Conservation (phyloP, 2,329 filamentous ascomycete genomes). For the Pyrenochaeta sp. region DNA sequence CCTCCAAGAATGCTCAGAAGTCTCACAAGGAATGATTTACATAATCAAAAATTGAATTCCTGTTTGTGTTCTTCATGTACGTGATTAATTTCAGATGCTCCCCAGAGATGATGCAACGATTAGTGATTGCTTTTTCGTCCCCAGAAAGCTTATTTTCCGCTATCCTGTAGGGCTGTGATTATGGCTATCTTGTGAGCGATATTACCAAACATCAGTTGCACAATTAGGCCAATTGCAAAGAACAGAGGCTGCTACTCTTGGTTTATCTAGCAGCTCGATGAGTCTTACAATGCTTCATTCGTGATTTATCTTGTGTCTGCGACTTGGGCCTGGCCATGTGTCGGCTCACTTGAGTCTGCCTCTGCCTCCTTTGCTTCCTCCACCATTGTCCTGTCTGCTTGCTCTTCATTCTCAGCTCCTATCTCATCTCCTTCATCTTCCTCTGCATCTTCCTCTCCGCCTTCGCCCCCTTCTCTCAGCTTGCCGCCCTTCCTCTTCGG, state of each 20-base stretch:
- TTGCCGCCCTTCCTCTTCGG: constrained; percentile 87
- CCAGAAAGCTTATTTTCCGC: constrained; percentile 42
- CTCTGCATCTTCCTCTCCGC: constrained; percentile 19
- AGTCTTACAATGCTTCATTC: neutral
- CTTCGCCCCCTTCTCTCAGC: constrained; percentile 58
- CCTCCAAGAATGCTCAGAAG: constrained; percentile 3
- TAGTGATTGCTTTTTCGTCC: constrained; percentile 19
- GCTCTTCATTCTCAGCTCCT: constrained; percentile 3
- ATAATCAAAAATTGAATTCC: no score
- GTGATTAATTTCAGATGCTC: neutral
- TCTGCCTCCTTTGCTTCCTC: constrained; percentile 16
- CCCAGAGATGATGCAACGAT: constrained; percentile 10
- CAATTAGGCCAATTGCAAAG: neutral
- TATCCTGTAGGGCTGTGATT: constrained; percentile 23
- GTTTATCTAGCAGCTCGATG: no score
- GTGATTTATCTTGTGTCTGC: neutral
- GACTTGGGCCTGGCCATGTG: neutral
- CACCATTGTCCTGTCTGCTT: constrained; percentile 17
- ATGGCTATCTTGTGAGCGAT: constrained; percentile 1
- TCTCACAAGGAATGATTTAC: neutral
- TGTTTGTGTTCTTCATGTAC: neutral
- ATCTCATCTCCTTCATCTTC: constrained; percentile 15
- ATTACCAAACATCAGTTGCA: neutral
- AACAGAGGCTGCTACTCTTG: neutral
- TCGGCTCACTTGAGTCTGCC: neutral